Evolutionary conservation across 345 rosid genomes (phyloP), one percentile per base, ranked within the genome.

Genomic region (Populus euphratica): DNA sequence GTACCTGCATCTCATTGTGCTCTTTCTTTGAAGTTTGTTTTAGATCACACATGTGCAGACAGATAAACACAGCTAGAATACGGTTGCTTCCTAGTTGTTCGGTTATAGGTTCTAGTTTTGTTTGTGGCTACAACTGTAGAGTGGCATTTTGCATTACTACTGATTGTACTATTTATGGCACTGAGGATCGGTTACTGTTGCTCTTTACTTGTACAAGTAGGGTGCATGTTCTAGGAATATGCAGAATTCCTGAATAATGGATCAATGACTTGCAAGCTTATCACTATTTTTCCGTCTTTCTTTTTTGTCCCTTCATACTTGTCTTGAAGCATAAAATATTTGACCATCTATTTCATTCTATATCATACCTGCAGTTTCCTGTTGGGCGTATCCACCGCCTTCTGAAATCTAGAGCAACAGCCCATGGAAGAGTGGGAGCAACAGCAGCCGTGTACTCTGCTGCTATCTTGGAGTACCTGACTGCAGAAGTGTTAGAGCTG

Each of bases 401-500:
- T 29, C 70, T 79, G 50, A 80, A 80, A 31, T 66, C 77, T 14
- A 80, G 83, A 44, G 76, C 36, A 33, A 76, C 77, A 9, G 79
- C 83, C 13, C 80, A 76, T 66, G 83, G 83, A 76, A 80, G 83
- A 80, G 83, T 80, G 16, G 83, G 83, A 18, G 83, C 83, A 72
- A 80, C 83, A 5, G 79, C 80, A n/a, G 83, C 82, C 5, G 82
- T 79, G 5, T 74, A 79, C 62, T 47, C 79, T 36, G 66, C 78
- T 21, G 82, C 79, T 25, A 74, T 80, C 64, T 39, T 80, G 79
- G 82, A 75, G 76, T 75, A 76, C 54, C 76, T 80, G 47, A 80
- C 76, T 31, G 83, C 83, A 5, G 83, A 80, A 76, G 83, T 80
- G 33, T 33, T 80, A 68, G 83, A 80, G 72, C 47, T 80, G 79